phyloP scores from a whole-genome alignment of 345 rosid species.

The Punica granatum region DNA sequence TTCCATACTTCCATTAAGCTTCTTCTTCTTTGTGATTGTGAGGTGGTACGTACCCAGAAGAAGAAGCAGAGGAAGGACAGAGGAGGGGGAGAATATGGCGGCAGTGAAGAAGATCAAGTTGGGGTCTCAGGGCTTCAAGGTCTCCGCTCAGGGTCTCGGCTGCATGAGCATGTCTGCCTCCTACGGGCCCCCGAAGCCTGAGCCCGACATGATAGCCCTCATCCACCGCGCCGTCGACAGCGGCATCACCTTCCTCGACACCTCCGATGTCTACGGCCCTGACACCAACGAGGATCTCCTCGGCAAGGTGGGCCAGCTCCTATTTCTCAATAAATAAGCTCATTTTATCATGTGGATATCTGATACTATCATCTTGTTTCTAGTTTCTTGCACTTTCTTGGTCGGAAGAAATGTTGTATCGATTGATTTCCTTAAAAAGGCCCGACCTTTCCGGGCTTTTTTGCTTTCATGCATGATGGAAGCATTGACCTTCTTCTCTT shows the following conservation, averaged over 20 bases:
- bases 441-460: no score
- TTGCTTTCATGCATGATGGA: no score
- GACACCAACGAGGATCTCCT: conserved; percentile 44
- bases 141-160: conserved; percentile 50
- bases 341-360: no score
- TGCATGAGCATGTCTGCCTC: conserved; percentile 47
- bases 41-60: not conserved
- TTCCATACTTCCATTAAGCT: no score
- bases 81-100: not conserved
- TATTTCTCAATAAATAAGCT: no score
- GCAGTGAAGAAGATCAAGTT: conserved; percentile 33
- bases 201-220: conserved; percentile 42
- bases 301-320: conserved; percentile 21
- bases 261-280: conserved; percentile 44
- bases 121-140: conserved; percentile 45
- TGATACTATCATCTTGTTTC: no score
- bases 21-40: not conserved
- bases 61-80: not conserved
- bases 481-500: no score
- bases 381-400: no score
- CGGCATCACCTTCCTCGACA: conserved; percentile 47
- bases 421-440: no score
- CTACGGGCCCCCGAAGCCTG: conserved; percentile 41
- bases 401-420: no score
- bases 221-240: conserved; percentile 36